Base-by-base conservation (phyloP, 2,329 filamentous ascomycete species). In the Colletotrichum shisoi region DNA sequence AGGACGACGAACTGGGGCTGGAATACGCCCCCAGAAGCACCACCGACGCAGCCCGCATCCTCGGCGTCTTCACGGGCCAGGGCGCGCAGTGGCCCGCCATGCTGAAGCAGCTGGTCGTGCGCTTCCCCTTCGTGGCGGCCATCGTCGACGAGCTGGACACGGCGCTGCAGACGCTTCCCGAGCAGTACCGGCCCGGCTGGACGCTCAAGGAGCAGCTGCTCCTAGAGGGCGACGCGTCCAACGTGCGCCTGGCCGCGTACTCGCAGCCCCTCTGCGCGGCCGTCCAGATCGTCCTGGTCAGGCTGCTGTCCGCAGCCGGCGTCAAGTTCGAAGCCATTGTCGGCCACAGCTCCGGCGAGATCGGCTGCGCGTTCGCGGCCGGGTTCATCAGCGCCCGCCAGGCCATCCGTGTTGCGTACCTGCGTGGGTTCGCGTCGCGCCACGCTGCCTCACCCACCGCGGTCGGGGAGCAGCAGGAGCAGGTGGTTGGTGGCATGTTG, bases 321-420 rank as follows among this genome's bases (percentile, higher is more conserved):
- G 61, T 83, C 24, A 52, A 62, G 0, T 76, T 80, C 7, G 40
- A 64, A 2, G 75, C 74, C 1, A 79, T 81, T 0, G 76, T 83
- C 2, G 82, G 83, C 3, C 83, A 84, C 70, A 83, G 81, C 0
- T 81, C 79, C 0, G 83, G 83, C 1, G 83, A 85, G 68, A 84
- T 84, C 17, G 81, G 73, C 0, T 82, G 82, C 0, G 83, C 81
- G 0, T 85, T 84, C 69, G 82, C 83, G 0, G 79, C 81, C 0
- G 82, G 82, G 0, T 73, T 78, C 27, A 62, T 86, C 5, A 60
- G 48, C 27, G 17, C 42, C 9, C 58, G 46, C 1, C 71, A 75
- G 24, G 74, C 75, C 3, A 72, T 76, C 13, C 52, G 69, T 0
- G 69, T 75, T 7, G 70, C 69, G 56, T 73, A 71, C 68, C 69